These are phyloP conservation scores for Cryptosporidium baileyi DNA, from an alignment of 169 alveolate species.

Conservation along the genomic window DNA sequence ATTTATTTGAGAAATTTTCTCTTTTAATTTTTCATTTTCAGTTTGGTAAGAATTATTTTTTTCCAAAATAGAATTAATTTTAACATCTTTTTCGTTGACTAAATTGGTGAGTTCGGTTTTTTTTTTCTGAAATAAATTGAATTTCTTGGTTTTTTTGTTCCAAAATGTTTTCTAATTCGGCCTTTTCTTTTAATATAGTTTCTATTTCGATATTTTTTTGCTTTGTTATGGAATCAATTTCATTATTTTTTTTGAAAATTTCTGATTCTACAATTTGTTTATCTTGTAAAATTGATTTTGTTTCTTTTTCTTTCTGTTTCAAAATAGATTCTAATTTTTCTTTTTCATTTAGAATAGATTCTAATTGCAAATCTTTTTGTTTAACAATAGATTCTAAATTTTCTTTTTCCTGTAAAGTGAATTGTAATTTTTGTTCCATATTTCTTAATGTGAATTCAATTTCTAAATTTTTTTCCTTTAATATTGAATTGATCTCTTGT, in stretches of 20 bases:
- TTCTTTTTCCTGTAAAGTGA: neutral
- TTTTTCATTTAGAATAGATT: neutral
- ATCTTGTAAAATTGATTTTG: neutral
- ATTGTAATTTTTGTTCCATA: neutral
- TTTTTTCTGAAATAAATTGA: neutral
- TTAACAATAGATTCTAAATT: neutral
- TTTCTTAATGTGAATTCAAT: neutral
- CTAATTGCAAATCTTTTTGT: neutral
- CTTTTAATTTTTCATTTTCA: neutral
- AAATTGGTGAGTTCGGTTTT: neutral
- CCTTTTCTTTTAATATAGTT: neutral
- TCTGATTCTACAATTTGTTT: neutral
- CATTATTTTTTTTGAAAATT: neutral
- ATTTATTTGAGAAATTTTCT: neutral
- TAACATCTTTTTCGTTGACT: neutral
- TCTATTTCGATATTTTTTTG: neutral
- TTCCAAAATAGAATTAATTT: neutral
- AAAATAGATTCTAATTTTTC: neutral
- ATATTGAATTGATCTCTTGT: neutral
- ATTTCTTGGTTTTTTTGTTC: neutral
- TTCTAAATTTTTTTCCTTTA: neutral
- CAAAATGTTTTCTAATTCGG: neutral
- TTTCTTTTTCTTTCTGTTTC: neutral
- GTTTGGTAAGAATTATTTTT: neutral
- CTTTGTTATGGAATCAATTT: neutral